Base-by-base conservation (phyloP, 208 protist species). In the Crithidia expoeki region DNA sequence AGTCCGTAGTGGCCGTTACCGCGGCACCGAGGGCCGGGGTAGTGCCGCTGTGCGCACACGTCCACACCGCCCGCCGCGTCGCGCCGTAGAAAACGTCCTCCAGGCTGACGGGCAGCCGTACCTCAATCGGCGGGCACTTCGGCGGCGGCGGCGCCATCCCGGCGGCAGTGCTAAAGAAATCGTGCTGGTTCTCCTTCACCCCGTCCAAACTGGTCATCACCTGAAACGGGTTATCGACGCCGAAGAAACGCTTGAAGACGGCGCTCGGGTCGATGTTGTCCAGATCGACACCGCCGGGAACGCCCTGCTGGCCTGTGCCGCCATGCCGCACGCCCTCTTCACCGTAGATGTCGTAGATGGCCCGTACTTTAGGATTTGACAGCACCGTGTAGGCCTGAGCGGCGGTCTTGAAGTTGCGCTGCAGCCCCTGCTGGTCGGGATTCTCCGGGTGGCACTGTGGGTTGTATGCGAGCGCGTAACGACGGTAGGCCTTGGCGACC, bases 371-470 rank as follows among this genome's bases (percentile, higher is more conserved):
- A 4, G 86, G 86, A 55, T 97, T 76, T 1, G 86, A 93, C 6
- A 97, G 81, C 38, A 97, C 89, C 17, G 86, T 90, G 80, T 97
- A 97, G 12, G 94, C 91, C 72, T 97, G 89, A 11, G 85, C 89
- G 0, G 90, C 87, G 10, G 82, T 80, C 38, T 88, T 86, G 68
- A 95, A 97, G 56, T 88, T 86, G 36, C 84, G 83, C 77, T 85
- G 84, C 38, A 93, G 74, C 10, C 74, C 52, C 27, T 86, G 76
- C 21, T 74, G 76, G 47, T 95, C 81, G 25, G 85, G 71, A 59
- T 84, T 74, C 36, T 94, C 81, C 12, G 81, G 84, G 63, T 92
- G 83, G 65, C 87, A 95, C 76, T 93, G 87, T 3, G 94, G 94
- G 74, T 96, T 92, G 64, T 93, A 93, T 11, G 90, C 92, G 77